Evolutionary conservation across 1,284 basidiomycete genomes (phyloP), one percentile per base, ranked within the genome.

Genomic region (Xerocomus nothofagi): DNA sequence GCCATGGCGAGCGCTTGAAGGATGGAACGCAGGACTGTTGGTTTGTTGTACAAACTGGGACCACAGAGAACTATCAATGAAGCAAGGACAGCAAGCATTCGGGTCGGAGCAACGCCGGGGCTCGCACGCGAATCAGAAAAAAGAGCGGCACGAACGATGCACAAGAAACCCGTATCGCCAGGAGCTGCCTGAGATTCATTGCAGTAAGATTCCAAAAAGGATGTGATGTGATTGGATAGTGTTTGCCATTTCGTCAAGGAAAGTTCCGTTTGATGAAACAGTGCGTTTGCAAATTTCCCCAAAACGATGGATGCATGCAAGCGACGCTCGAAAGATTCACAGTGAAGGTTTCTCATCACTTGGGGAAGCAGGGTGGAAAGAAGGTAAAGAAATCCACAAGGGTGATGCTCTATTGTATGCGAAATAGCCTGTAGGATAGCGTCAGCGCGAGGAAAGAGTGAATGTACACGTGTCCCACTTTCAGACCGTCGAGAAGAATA

Each of bases 1-100:
- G 71, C 56, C 38, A 59, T 53, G 6, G 59, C 62, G 14, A 80
- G 62, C 2, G 67, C 61, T 7, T 63, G 59, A 8, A 77, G 53
- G 31, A 77, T 59, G 27, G 79, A 64, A 54, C 71, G 76, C 29
- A 82, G 54, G 12, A 70, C 63, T 0, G 59, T 56, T 3, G 69
- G 58, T 33, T 72, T 72, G 21, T 60, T 56, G 57, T 82, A 82
- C 15, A 81, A 51, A 2, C 62, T 58, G 15, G 65, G 60, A 40
- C 76, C 81, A 39, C 74, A 68, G 36, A 84, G 71, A 24, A 79
- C 52, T 36, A 78, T 70, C 30, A 82, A 61, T n/a, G 73, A 77
- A 0, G 77, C 73, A 0, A 78, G 57, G 15, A 76, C 66, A 11
- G 72, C 45, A 14, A 68, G 54, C n/a, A 68, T 62, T 70, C 70